A percentile compares a stretch with the other conserved stretches of the same genome.
Conservation (phyloP, 805 yeast species). For the Metschnikowia sp. region DNA sequence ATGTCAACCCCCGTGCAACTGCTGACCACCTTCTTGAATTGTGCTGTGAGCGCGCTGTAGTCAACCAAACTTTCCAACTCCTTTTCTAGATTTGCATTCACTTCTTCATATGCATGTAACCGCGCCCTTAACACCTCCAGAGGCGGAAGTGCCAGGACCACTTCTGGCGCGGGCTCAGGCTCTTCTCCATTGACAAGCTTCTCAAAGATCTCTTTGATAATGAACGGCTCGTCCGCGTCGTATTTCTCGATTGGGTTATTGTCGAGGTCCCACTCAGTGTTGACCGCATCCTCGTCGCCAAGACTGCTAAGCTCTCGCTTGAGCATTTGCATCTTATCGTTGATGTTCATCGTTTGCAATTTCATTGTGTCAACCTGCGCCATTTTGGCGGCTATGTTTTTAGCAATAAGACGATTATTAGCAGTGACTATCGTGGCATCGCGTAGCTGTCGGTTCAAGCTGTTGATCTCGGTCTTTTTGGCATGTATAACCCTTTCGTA, state of each 20-base stretch:
- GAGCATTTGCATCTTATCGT: constrained; percentile 31
- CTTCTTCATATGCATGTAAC: constrained; percentile 71
- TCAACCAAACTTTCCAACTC: constrained; percentile 51
- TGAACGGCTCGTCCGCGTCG: constrained; percentile 92
- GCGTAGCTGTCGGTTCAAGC: constrained; percentile 33
- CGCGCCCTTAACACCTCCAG: constrained; percentile 63
- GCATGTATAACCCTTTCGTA: constrained; percentile 35
- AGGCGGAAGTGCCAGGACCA: constrained; percentile 41
- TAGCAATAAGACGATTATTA: constrained; percentile 36
- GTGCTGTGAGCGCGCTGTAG: constrained; percentile 44
- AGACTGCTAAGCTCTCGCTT: constrained; percentile 19
- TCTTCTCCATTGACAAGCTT: constrained; percentile 36
- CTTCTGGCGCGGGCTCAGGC: constrained; percentile 24
- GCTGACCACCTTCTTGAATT: constrained; percentile 85
- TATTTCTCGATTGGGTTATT: constrained; percentile 61
- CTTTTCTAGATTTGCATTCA: constrained; percentile 53
- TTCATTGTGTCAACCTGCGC: constrained; percentile 49
- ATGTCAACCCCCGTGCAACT: constrained; percentile 87
- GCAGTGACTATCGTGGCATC: constrained; percentile 42
- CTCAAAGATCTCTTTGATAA: constrained; percentile 58
- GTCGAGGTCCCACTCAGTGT: constrained; percentile 53
- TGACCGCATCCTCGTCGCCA: constrained; percentile 19
- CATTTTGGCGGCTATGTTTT: constrained; percentile 36
- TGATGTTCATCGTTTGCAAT: constrained; percentile 40
- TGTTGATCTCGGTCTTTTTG: constrained; percentile 34